Conservation (phyloP, 148 eudicot species). For the Rhododendron kiyosumense region DNA sequence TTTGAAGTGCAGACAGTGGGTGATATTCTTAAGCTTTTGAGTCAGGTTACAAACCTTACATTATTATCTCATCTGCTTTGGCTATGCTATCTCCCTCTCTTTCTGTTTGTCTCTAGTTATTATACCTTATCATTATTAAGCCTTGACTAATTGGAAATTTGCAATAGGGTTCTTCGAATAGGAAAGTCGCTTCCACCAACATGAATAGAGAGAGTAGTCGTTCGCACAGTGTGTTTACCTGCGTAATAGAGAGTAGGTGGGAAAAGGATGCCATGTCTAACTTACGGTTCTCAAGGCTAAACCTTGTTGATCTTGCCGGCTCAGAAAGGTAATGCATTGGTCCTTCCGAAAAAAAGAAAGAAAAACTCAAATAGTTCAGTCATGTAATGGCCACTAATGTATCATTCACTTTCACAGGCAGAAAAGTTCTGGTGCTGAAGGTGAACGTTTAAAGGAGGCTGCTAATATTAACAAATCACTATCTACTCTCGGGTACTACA, state of each 20-base stretch:
- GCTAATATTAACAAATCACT: constrained; percentile 91
- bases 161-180: constrained; percentile 82
- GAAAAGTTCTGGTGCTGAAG: constrained; percentile 98
- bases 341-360: not conserved
- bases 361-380: not conserved
- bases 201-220: constrained; percentile 99
- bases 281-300: constrained; percentile 80
- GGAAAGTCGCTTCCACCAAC: constrained; percentile 93
- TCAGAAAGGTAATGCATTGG: constrained; percentile 70
- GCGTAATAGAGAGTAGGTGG: constrained; percentile 88
- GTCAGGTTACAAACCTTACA: constrained; percentile 45
- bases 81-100: not conserved
- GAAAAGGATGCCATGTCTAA: constrained; percentile 85
- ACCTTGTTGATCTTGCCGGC: constrained; percentile 98
- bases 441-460: constrained; percentile 98
- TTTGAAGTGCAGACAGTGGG: constrained; percentile 86
- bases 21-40: constrained; percentile 79
- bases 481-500: constrained; percentile 79
- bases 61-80: not conserved
- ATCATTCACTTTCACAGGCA: constrained; percentile 49
- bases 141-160: constrained; percentile 5
- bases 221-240: constrained; percentile 94
- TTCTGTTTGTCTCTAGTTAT: not conserved
- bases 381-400: not conserved
- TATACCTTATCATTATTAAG: constrained; percentile 12